phyloP scores from a whole-genome alignment of 2,329 filamentous ascomycete species.

The Neophaeococcomyces aloes region DNA sequence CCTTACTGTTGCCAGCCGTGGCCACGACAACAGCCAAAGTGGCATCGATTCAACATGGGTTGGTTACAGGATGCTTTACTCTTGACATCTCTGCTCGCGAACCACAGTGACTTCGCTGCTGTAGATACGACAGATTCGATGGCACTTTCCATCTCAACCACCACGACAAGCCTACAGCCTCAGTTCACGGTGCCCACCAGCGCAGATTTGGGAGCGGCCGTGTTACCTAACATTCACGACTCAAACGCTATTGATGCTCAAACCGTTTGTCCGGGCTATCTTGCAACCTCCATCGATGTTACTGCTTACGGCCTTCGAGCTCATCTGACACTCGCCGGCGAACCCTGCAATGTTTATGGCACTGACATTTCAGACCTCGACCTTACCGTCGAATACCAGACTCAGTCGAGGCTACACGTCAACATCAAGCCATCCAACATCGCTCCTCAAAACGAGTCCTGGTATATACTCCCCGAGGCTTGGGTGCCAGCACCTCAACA shows the following conservation, averaged over 20 bases:
- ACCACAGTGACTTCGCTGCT: constrained; percentile 4
- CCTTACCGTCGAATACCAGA: constrained; percentile 59
- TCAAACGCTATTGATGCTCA: constrained; percentile 54
- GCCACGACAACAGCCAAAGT: not conserved
- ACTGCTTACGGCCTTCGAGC: constrained; percentile 42
- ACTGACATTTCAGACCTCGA: constrained; percentile 58
- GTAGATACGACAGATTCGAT: not conserved
- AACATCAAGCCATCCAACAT: constrained; percentile 59
- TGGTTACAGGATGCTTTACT: constrained; percentile 1
- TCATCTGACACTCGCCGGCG: constrained; percentile 42
- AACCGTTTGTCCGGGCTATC: constrained; percentile 52
- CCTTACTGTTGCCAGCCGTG: not conserved
- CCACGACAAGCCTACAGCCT: constrained; percentile 4
- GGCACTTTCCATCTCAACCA: not conserved
- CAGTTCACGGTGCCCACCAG: constrained; percentile 40
- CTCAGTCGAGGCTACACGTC: constrained; percentile 55
- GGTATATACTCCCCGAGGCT: constrained; percentile 56
- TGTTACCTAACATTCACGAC: constrained; percentile 55
- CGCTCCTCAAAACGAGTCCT: constrained; percentile 50
- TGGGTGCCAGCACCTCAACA: constrained; percentile 48
- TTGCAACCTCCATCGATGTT: constrained; percentile 39
- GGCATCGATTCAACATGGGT: not conserved
- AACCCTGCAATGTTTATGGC: constrained; percentile 63
- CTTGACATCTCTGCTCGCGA: constrained; percentile 6
- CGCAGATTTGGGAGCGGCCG: constrained; percentile 35